Base-by-base conservation (phyloP, 139 green algal genomes). In the Yamagishiella unicocca region DNA sequence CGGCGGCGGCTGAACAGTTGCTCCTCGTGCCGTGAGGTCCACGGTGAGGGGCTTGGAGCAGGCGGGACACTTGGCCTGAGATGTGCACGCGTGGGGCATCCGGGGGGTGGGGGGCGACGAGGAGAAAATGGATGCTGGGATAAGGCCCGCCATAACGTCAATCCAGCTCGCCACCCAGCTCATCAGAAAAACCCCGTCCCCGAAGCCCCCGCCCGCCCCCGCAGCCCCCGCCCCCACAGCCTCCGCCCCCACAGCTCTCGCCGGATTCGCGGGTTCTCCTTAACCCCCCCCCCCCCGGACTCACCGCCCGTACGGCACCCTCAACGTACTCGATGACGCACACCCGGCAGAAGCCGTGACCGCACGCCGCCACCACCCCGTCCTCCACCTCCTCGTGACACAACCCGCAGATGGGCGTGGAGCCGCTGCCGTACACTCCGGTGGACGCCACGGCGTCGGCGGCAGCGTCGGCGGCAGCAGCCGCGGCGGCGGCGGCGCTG, bases 361-460 rank as follows among this genome's bases (percentile, higher is more conserved):
- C 91, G 87, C 96, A 98, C 4, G 25, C 84, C 38, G 89, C 82
- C 35, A 90, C 77, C 81, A 96, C 89, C 2, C 80, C 62, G 72
- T 96, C 92, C 83, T 98, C 96, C 6, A 92, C 29, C 9, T 94
- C 93, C 50, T 98, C 96, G 62, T 95, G 91, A 87, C 96, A 98
- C 38, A 98, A 73, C 22, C 77, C 92, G 85, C 96, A 98, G 29
- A 89, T 12, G 22, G 73, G 54, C 70, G 53, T 46, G 72, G 21
- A 42, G 74, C 35, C n/a, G 71, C 58, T 83, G 84, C 78, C 43
- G 53, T 43, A 62, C 46, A 53, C 68, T 2, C 37, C 82, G 2
- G 53, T 33, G 29, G 61, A 27, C 43, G 64, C 43, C 0, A 55
- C 35, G 6, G 43, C 62, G 17, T 4, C 33, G 37, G 38, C 24